Conservation (phyloP, 169 alveolate genomes). For the Plasmodium gaboni region DNA sequence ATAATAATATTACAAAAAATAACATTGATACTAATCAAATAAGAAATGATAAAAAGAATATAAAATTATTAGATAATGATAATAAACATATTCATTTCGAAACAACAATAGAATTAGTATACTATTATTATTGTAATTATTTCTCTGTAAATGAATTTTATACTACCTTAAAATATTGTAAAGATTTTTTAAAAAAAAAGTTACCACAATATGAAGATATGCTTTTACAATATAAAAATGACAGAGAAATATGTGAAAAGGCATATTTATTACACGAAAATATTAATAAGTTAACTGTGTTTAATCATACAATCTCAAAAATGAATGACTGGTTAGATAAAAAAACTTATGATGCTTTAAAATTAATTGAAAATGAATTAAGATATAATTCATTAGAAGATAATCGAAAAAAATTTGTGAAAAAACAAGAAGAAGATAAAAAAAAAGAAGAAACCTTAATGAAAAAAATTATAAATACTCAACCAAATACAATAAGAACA, state of each 20-base stretch:
- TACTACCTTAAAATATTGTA: conserved; percentile 44
- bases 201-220: conserved; percentile 63
- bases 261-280: conserved; percentile 43
- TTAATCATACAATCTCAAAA: conserved; percentile 61
- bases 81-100: conserved; percentile 42
- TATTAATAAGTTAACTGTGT: conserved; percentile 47
- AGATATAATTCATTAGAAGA: conserved; percentile 64
- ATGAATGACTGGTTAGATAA: conserved; percentile 74
- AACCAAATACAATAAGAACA: conserved; percentile 77
- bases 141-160: conserved; percentile 69
- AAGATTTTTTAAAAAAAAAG: conserved; percentile 62
- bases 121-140: conserved; percentile 25
- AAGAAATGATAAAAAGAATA: not conserved
- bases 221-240: conserved; percentile 50
- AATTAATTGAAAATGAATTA: conserved; percentile 73
- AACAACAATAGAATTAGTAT: conserved; percentile 63
- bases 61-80: not conserved
- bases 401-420: conserved; percentile 67
- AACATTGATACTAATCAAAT: not conserved
- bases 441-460: conserved; percentile 71
- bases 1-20: not conserved
- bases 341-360: conserved; percentile 69
- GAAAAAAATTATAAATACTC: conserved; percentile 71
- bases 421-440: conserved; percentile 61
- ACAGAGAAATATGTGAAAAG: conserved; percentile 51